phyloP scores from a whole-genome alignment of 129 eudicot genomes.

The carrot (Daucus carota) region DH1_v3.0 NC_030384.2:35951501-35952000 shows the following conservation, averaged over 20 bases:
- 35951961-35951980: background rate
- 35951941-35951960: background rate
- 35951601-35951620: slow-evolving; percentile 31
- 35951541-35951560: background rate
- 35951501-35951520: slow-evolving; percentile 17
- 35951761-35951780: slow-evolving; percentile 79
- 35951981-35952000: slow-evolving; percentile 20
- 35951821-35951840: background rate
- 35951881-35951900: background rate
- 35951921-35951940: background rate
- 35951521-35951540: background rate
- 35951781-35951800: slow-evolving; percentile 94
- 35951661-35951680: slow-evolving; percentile 25
- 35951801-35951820: slow-evolving; percentile 56
- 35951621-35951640: slow-evolving; percentile 58
- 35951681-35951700: slow-evolving; percentile 26
- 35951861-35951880: background rate
- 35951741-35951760: slow-evolving; percentile 81
- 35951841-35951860: background rate
- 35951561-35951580: slow-evolving; percentile 23
- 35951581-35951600: slow-evolving; percentile 37
- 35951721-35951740: slow-evolving; percentile 71
- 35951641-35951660: slow-evolving; percentile 39
- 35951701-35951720: slow-evolving; percentile 31
- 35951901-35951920: background rate